Base-by-base conservation (phyloP, 73 alveolate species). In the Urostyla sp. region DNA sequence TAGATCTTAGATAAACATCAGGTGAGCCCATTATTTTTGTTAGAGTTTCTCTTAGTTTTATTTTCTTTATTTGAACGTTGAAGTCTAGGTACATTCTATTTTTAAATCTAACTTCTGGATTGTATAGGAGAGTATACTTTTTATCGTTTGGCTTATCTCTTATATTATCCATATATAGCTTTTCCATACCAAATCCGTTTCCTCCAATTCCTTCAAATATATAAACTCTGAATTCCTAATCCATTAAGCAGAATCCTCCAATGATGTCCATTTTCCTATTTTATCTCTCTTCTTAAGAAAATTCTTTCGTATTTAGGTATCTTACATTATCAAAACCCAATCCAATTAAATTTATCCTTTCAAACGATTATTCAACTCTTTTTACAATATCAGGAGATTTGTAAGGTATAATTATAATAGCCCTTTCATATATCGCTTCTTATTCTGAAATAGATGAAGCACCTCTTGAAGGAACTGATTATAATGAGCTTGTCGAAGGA, bases 121-220 rank as follows among this genome's bases (percentile, higher is more conserved):
- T 90, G 66, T 79, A 84, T 21, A 90, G 89, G 0, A 78, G 48
- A 31, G 77, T 90, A 45, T 43, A 37, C 48, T 63, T 79, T 40
- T 66, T 72, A 21, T 48, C 75, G 52, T 90, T 90, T 0, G 96
- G 94, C 38, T 86, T 73, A 18, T 67, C 30, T 32, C 96, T 52
- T 23, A 37, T 20, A 37, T 85, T 78, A 69, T 66, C 88, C 15
- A 50, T 23, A 46, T 76, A 87, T 20, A 90, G 50, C 40, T 56
- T 43, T 24, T 80, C 60, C 84, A 90, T 78, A 0, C 89, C 87
- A 20, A 78, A 57, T n/a, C 94, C 90, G 37, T 69, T 75, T 7
- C 91, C 93, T 40, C 87, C 89, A 0, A 90, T 90, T 40, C 96
- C 96, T 86, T 90, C 96, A 34, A 90, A 15, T 15, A 86, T 87